Base-by-base conservation (phyloP, 768 basidiomycete genomes). In the Astraeus odoratus region DNA sequence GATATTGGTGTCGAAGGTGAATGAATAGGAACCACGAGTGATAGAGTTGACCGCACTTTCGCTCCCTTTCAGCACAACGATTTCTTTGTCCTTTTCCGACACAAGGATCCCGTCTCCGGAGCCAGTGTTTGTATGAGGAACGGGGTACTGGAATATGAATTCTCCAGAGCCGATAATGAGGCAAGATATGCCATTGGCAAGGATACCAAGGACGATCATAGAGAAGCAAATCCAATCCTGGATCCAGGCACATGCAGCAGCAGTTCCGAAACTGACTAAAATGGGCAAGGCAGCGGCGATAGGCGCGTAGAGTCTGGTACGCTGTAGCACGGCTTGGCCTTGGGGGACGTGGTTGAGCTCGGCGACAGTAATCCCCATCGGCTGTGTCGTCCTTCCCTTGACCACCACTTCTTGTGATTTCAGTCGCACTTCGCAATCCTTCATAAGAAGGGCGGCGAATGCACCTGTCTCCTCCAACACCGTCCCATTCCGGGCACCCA, bases 181-280 rank as follows among this genome's bases (percentile, higher is more conserved):
- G 37, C 55, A 53, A 13, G 65, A 52, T 7, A 61, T 31, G 15
- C 66, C 65, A 13, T 53, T 53, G 42, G 57, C 43, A 15, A 67
- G 9, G 13, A 67, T 64, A 5, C 66, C 67, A 3, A 66, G 16
- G 1, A 61, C 25, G 39, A 67, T 62, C 26, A 62, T 50, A 5
- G 57, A 44, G 29, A 61, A 59, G 41, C 50, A 63, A 31, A 47
- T 60, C 61, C 63, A 67, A 38, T 67, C 66, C 1, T 35, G 4
- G 39, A 50, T 48, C 33, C 54, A 20, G 2, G 51, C 61, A 29
- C 63, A 65, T 41, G 53, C 34, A 42, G 46, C 22, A 39, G 57
- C 60, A 5, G 56, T 49, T 9, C 16, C 51, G 15, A 58, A 2
- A 49, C 63, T 66, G 27, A 39, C 29, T 4, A 44, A 33, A 24